Evolutionary conservation across 2,329 filamentous ascomycete species (phyloP).

Genomic region (Verticillium zaregamsianum): DNA sequence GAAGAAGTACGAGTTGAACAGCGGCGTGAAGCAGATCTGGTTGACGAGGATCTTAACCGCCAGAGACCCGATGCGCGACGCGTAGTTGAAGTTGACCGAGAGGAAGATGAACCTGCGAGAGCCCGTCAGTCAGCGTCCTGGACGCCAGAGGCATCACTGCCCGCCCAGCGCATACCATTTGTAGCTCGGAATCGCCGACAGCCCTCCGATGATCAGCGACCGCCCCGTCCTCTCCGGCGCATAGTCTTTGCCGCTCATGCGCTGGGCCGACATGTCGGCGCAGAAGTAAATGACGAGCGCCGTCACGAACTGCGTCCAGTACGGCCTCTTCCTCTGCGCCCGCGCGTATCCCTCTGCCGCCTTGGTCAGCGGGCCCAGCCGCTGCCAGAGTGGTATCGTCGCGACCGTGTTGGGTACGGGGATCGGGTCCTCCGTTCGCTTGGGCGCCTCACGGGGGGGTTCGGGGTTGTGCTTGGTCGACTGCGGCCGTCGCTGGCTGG

Average conservation of each 20-base stretch:
- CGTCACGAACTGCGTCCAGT: conserved; percentile 73
- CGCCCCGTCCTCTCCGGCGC: conserved; percentile 65
- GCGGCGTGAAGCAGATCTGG: conserved; percentile 74
- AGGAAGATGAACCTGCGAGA: conserved; percentile 70
- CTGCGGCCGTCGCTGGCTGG: conserved; percentile 15
- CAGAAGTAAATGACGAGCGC: conserved; percentile 74
- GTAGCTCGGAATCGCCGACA: conserved; percentile 73
- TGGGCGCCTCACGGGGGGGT: conserved; percentile 5
- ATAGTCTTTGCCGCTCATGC: conserved; percentile 59
- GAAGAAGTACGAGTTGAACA: conserved; percentile 84
- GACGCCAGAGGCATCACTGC: neutral
- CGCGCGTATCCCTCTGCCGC: conserved; percentile 59
- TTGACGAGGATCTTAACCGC: conserved; percentile 75
- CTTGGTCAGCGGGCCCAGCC: conserved; percentile 52
- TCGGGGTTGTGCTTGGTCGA: conserved; percentile 15
- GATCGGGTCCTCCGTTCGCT: conserved; percentile 27
- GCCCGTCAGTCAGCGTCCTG: neutral
- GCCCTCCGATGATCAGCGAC: conserved; percentile 69
- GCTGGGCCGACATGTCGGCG: conserved; percentile 75
- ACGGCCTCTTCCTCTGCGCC: conserved; percentile 67
- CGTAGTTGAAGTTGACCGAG: conserved; percentile 77
- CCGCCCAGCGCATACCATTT: conserved; percentile 58
- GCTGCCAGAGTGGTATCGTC: conserved; percentile 47
- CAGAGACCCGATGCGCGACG: conserved; percentile 67
- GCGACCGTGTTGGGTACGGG: conserved; percentile 38